Conservation (phyloP, 176 grass and related monocot genomes). For the Luzula sylvatica region DNA sequence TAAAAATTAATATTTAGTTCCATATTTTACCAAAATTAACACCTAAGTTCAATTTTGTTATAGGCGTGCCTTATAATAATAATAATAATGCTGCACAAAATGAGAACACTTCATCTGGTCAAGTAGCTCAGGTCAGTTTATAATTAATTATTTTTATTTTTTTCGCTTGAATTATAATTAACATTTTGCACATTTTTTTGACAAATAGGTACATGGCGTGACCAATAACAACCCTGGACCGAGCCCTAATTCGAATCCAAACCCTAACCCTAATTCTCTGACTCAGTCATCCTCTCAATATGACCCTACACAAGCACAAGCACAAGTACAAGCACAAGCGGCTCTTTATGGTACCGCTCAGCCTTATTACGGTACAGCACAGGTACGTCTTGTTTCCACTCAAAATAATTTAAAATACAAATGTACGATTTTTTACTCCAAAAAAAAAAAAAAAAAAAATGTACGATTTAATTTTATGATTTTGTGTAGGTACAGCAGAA, state of each 20-base stretch:
- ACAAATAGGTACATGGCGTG: conserved; percentile 12
- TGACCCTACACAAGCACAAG: conserved; percentile 36
- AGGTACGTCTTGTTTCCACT: too few species aligned
- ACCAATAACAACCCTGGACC: conserved; percentile 12
- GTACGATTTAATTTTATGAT: conserved; percentile 10
- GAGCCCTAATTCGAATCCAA: conserved; percentile 12
- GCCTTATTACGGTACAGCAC: conserved; percentile 47
- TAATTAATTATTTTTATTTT: background rate
- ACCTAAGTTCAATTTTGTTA: conserved; percentile 3
- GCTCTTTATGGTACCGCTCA: conserved; percentile 33
- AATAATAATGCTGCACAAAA: conserved; percentile 30
- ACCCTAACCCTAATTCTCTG: conserved; percentile 14
- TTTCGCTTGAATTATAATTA: background rate
- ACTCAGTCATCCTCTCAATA: conserved; percentile 38
- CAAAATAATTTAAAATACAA: too few species aligned
- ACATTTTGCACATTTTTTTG: background rate
- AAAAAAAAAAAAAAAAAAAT: too few species aligned
- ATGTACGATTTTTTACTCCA: too few species aligned
- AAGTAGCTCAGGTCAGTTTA: conserved; percentile 19
- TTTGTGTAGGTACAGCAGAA: conserved; percentile 14
- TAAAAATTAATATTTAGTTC: background rate
- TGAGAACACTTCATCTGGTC: conserved; percentile 40
- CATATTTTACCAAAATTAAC: too few species aligned
- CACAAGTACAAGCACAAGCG: conserved; percentile 28
- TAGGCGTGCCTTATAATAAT: conserved; percentile 42